Conservation (phyloP, 179 eudicot genomes). For the Silene noctiflora region DNA sequence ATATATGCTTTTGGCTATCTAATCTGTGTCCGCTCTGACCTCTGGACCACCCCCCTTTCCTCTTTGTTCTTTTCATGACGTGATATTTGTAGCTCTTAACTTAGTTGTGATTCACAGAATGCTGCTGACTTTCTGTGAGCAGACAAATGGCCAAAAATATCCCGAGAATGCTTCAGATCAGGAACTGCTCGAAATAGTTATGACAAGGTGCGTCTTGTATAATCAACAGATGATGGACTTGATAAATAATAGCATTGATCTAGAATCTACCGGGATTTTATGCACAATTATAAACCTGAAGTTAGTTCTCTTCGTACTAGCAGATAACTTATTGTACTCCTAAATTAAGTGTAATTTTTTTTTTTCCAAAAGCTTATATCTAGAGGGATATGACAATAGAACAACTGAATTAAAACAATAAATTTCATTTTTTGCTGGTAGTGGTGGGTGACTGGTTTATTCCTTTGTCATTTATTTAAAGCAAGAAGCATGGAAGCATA, state of each 20-base stretch:
- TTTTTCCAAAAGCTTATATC: not conserved
- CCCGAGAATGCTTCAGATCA: constrained; percentile 74
- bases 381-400: not conserved
- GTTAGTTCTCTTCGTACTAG: too few relatives aligned
- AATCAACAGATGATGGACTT: constrained; percentile 5
- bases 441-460: not conserved
- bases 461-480: too few relatives aligned
- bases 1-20: constrained; percentile 1
- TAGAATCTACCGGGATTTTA: not conserved
- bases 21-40: not conserved
- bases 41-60: not conserved
- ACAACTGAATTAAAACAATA: not conserved
- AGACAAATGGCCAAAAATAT: constrained; percentile 64
- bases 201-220: constrained; percentile 54
- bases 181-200: constrained; percentile 90
- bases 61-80: not conserved
- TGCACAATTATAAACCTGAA: too few relatives aligned
- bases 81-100: constrained; percentile 8
- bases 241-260: not conserved
- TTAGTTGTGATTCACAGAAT: constrained; percentile 50
- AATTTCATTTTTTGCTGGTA: not conserved
- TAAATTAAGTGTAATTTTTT: not conserved
- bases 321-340: too few relatives aligned
- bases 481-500: not conserved
- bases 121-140: constrained; percentile 83